Evolutionary conservation across 192 early-diverging fungal species (phyloP), one percentile per base, ranked within the genome.

Genomic region (Mortierella alpina): DNA sequence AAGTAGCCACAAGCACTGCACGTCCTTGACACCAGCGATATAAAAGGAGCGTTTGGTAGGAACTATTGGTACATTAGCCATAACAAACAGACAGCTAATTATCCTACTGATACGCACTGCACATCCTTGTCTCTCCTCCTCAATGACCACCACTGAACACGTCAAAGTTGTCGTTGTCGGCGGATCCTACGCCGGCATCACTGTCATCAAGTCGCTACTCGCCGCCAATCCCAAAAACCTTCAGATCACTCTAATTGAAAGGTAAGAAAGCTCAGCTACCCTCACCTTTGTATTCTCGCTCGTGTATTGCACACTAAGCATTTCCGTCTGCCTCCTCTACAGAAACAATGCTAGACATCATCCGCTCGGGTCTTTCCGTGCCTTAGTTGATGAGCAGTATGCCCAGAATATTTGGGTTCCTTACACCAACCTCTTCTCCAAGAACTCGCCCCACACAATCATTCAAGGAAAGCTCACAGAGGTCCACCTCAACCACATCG

Each of bases 381-480:
- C 69, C 8, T 15, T 72, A 17, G 68, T 79, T 44, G 53, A 79
- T 22, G 51, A 42, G 0, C 63, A 67, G 18, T 79, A 51, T 17
- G 64, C 49, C 4, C 59, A 79, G 1, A 57, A 62, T 13, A 23
- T 51, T 59, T 79, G 76, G 76, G 22, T 72, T 7, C 69, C 76
- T 5, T 79, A 79, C 59, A 67, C 68, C 14, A 79, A 41, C 2
- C 64, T 79, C 5, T 72, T 79, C 59, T 58, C 69, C 45, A 55
- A 66, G 39, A 55, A 65, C n/a, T 79, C 76, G 0, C 31, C 23
- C 8, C 78, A 73, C 50, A 79, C 62, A 7, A 76, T 92, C 56
- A 75, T 92, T 51, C 88, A 91, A 14, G 89, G 82, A 0, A 64
- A 62, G 2, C 82, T 88, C 1, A 54, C 79, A 5, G 48, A 78